Conservation (phyloP, 2,329 filamentous ascomycete genomes). For the Penicillium sp. region DNA sequence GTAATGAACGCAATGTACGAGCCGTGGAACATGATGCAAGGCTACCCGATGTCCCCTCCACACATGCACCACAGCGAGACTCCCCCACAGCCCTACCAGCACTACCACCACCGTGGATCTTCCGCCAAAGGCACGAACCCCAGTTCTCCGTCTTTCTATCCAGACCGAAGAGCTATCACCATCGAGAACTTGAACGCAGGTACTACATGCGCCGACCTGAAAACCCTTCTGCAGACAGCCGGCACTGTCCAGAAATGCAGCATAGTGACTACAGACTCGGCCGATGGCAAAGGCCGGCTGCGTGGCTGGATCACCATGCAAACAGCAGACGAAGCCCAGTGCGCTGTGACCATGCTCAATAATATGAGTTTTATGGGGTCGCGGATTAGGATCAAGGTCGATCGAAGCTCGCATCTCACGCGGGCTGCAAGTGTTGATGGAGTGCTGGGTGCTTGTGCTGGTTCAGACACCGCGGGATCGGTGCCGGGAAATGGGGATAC, state of each 20-base stretch:
- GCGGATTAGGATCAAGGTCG: constrained; percentile 29
- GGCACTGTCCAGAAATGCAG: constrained; percentile 30
- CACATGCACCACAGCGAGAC: not conserved
- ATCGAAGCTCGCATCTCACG: constrained; percentile 9
- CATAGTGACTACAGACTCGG: constrained; percentile 16
- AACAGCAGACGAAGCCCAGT: constrained; percentile 30
- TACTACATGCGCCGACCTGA: constrained; percentile 25
- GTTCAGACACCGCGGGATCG: not conserved
- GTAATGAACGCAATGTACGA: constrained; percentile 23
- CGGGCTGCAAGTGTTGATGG: not conserved
- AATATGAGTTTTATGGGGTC: constrained; percentile 28
- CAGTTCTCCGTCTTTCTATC: constrained; percentile 2
- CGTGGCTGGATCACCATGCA: constrained; percentile 25
- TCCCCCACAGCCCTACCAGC: constrained; percentile 8
- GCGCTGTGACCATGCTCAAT: constrained; percentile 28
- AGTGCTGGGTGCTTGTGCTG: not conserved
- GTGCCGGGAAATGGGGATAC: not conserved
- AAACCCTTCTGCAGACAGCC: constrained; percentile 22
- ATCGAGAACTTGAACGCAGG: constrained; percentile 25
- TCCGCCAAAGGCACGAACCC: constrained; percentile 8
- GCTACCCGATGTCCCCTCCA: constrained; percentile 22
- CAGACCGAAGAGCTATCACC: constrained; percentile 18
- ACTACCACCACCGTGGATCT: not conserved
- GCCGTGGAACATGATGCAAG: constrained; percentile 22
- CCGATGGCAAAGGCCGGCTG: constrained; percentile 15